A percentile compares a stretch with the other conserved stretches of the same genome.
phyloP scores from a whole-genome alignment of 192 early-diverging fungal genomes.

The Coemansia sp. region DNA sequence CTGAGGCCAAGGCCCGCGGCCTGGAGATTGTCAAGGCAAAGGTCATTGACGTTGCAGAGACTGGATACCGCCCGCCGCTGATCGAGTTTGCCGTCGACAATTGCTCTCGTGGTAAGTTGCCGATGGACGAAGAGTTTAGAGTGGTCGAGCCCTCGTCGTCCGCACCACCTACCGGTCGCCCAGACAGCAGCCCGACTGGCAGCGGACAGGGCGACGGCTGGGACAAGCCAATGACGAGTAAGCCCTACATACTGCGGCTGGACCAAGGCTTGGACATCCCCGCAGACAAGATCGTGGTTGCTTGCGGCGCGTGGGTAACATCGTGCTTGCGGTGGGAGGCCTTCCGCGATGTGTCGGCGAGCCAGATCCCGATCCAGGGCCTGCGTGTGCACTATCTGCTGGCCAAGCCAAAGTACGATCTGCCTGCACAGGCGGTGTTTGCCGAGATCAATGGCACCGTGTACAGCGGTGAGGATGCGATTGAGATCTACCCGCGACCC shows the following conservation, averaged over 20 bases:
- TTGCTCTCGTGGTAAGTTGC: conserved; percentile 1
- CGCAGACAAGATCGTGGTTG: conserved; percentile 52
- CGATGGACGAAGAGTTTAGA: conserved; percentile 1
- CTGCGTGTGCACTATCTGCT: conserved; percentile 54
- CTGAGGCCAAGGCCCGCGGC: conserved; percentile 40
- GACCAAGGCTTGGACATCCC: conserved; percentile 45
- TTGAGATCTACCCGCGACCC: conserved; percentile 54
- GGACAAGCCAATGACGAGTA: conserved; percentile 5
- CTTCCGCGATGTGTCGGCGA: conserved; percentile 53
- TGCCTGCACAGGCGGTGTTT: conserved; percentile 53
- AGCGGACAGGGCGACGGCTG: not conserved
- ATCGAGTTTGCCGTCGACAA: conserved; percentile 44
- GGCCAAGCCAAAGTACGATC: conserved; percentile 30
- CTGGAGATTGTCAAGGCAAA: conserved; percentile 41
- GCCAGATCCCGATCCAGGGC: conserved; percentile 55
- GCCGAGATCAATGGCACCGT: conserved; percentile 58
- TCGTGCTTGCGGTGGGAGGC: conserved; percentile 54
- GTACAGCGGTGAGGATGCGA: conserved; percentile 55
- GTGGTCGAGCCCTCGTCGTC: not conserved
- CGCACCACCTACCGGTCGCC: not conserved
- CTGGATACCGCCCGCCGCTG: conserved; percentile 36
- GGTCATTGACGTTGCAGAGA: conserved; percentile 49
- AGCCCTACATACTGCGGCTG: conserved; percentile 41
- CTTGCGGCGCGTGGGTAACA: conserved; percentile 52
- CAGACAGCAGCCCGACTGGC: not conserved